Percentiles rank a stretch among this genome's conserved stretches.
These are phyloP conservation scores for Reticulomyxa filosa DNA, from an alignment of 78 protist species.

Conservation along the genomic window DNA sequence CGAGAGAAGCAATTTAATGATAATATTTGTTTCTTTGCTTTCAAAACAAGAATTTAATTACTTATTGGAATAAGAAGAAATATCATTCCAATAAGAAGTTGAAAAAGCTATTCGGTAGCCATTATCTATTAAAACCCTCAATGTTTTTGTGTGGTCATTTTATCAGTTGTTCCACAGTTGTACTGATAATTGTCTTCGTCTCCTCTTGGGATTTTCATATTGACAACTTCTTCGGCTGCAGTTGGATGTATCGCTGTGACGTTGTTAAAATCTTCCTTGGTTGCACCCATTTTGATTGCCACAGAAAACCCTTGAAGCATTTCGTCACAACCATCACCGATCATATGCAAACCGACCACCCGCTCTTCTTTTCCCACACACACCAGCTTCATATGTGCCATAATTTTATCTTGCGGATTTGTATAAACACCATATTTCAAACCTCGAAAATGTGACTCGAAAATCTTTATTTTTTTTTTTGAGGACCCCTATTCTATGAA, in stretches of 20 bases:
- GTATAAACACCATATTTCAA: slow-evolving; percentile 48
- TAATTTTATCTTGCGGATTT: slow-evolving; percentile 28
- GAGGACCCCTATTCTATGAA: slow-evolving; percentile 15
- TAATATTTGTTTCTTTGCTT: too few relatives aligned
- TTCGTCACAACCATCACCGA: slow-evolving; percentile 65
- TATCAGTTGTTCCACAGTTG: too few relatives aligned
- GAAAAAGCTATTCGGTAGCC: too few relatives aligned
- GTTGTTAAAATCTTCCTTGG: slow-evolving; percentile 36
- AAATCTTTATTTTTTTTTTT: slow-evolving; percentile 27
- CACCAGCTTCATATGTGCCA: slow-evolving; percentile 60
- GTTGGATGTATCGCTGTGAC: slow-evolving; percentile 64
- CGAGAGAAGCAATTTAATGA: too few relatives aligned
- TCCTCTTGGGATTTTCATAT: too few relatives aligned
- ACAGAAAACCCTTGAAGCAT: slow-evolving; percentile 49
- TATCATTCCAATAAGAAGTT: too few relatives aligned
- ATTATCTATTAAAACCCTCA: too few relatives aligned
- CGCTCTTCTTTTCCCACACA: slow-evolving; percentile 42
- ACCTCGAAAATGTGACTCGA: slow-evolving; percentile 22
- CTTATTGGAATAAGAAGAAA: too few relatives aligned
- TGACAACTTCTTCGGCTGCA: slow-evolving; percentile 45
- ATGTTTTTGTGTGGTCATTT: too few relatives aligned
- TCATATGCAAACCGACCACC: slow-evolving; percentile 58
- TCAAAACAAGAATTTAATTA: too few relatives aligned
- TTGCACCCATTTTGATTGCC: slow-evolving; percentile 19
- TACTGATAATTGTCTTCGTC: too few relatives aligned